Percentiles rank a stretch among this genome's conserved stretches.
phyloP scores from a whole-genome alignment of 1,139 yeast species.

The Geotrichum cucujoidarum region DNA sequence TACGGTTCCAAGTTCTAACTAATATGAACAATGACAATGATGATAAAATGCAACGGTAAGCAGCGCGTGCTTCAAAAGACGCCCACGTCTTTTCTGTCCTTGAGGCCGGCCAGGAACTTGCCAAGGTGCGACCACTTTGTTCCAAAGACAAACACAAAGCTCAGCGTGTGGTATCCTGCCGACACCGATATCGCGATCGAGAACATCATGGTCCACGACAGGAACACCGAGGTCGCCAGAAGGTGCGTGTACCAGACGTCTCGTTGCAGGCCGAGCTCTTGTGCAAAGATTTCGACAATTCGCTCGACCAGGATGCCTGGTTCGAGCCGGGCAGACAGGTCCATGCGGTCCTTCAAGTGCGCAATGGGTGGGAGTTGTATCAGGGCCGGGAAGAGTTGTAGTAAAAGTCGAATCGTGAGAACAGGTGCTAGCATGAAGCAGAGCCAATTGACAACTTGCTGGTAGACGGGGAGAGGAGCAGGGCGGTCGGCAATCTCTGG shows the following conservation, averaged over 20 bases:
- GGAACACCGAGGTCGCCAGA: neutral
- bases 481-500: too few relatives aligned
- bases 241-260: neutral
- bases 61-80: neutral
- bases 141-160: slow-evolving; percentile 8
- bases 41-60: too few relatives aligned
- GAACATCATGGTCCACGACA: neutral
- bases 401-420: neutral
- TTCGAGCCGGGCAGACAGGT: neutral
- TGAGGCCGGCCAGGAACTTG: neutral
- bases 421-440: neutral
- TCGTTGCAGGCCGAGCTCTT: neutral
- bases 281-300: neutral
- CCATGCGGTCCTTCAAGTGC: neutral
- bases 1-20: too few relatives aligned
- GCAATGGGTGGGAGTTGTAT: neutral
- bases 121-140: slow-evolving; percentile 1
- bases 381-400: neutral
- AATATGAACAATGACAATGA: too few relatives aligned
- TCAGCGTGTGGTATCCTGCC: slow-evolving; percentile 1
- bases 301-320: neutral
- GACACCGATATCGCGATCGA: neutral
- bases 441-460: neutral
- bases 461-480: neutral
- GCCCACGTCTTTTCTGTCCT: neutral